phyloP scores from a whole-genome alignment of 192 early-diverging fungal species.

The Phlyctochytrium planicorne region DNA sequence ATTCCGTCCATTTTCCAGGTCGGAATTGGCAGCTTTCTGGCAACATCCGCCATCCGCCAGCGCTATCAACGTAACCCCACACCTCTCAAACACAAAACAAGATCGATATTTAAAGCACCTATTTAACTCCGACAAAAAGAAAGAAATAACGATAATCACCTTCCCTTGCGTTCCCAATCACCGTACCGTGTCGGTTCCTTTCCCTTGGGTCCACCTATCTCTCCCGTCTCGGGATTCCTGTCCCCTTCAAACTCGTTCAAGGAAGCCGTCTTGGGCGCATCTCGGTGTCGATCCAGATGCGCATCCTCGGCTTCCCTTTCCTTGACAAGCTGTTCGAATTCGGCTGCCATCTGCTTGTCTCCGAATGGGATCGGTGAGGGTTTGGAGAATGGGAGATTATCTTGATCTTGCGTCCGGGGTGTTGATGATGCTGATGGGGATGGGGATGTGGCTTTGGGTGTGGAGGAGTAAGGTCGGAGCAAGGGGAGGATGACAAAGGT shows the following conservation, averaged over 20 bases:
- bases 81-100: too few relatives aligned
- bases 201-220: conserved; percentile 72
- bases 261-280: conserved; percentile 49
- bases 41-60: too few relatives aligned
- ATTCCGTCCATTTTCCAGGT: too few relatives aligned
- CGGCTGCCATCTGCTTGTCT: conserved; percentile 62
- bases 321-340: conserved; percentile 71
- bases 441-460: background rate
- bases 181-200: conserved; percentile 79
- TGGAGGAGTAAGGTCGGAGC: conserved; percentile 5
- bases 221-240: conserved; percentile 68
- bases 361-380: conserved; percentile 72
- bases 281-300: conserved; percentile 38
- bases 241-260: conserved; percentile 63
- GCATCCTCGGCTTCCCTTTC: conserved; percentile 34
- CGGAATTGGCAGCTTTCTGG: too few relatives aligned
- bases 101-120: too few relatives aligned
- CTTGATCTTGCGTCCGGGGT: too few relatives aligned
- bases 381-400: conserved; percentile 16
- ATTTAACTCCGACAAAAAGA: too few relatives aligned
- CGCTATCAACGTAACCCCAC: too few relatives aligned
- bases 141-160: too few relatives aligned
- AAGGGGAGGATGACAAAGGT: too few relatives aligned
- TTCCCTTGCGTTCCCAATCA: conserved; percentile 80
- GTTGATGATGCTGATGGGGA: background rate